Base-by-base conservation (phyloP, 169 alveolate species). In the Plasmodium chabaudi region DNA sequence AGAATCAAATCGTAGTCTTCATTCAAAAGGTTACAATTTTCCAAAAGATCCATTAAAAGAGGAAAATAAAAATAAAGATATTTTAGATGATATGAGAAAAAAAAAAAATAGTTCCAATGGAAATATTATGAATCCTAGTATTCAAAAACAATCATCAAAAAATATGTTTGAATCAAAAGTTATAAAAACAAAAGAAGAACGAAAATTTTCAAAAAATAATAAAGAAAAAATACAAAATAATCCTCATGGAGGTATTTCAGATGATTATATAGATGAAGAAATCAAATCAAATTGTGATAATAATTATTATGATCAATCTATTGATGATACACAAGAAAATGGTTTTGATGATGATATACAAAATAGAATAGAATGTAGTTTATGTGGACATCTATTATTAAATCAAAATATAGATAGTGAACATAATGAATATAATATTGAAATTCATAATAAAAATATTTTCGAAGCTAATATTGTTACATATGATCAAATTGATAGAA, bases 311-410 rank as follows among this genome's bases (percentile, higher is more conserved):
- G 25, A 25, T 60, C 42, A 67, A 9, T 55, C 90, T 5, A 82
- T 67, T 23, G 90, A 82, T 23, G 90, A 65, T 17, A 67, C 67
- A 12, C 82, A 70, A 17, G 71, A 82, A 2, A 42, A 47, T 61
- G 23, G 13, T 4, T 49, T 77, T 67, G 90, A 67, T 70, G 88
- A 57, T 73, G 87, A 55, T 39, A 71, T 70, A 21, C 94, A 60
- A 75, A 87, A 60, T 74, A 39, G 90, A 91, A 73, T 55, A 39
- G 91, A 87, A 64, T 87, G 93, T 10, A 84, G 93, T 27, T 89
- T 95, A 19, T 95, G 98, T 72, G 98, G 98, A 9, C 98, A 95
- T 68, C 61, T 87, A 82, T 21, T 93, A 82, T 70, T 93, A 47
- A 57, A 92, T 89, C 93, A 88, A 91, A 60, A 93, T 93, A 57